phyloP scores from a whole-genome alignment of 176 grass and related monocot genomes.

The Calamus simplicifolius region DNA sequence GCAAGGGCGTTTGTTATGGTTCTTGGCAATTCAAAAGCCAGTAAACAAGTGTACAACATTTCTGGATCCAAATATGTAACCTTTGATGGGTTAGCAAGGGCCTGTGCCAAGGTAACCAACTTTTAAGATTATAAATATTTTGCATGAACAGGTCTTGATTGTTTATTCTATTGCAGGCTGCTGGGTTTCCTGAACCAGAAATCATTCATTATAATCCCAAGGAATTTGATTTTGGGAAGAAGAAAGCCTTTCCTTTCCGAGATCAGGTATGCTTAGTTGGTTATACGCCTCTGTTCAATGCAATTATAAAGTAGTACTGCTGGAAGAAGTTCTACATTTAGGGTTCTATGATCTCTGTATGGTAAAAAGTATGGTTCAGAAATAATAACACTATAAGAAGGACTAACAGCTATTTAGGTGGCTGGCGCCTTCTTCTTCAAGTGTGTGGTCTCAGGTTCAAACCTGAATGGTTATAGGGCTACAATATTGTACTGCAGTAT shows the following conservation, averaged over 20 bases:
- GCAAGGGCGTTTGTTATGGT: slow-evolving; percentile 52
- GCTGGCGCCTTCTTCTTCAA: too few relatives aligned
- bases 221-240: slow-evolving; percentile 95
- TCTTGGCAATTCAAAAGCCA: slow-evolving; percentile 81
- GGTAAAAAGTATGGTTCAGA: too few relatives aligned
- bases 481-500: too few relatives aligned
- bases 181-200: slow-evolving; percentile 82
- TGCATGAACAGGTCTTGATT: neutral
- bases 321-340: too few relatives aligned
- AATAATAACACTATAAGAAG: too few relatives aligned
- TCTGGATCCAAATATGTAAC: slow-evolving; percentile 90
- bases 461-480: too few relatives aligned
- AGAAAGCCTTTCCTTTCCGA: slow-evolving; percentile 92
- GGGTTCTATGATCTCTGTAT: too few relatives aligned
- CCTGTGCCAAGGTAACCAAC: slow-evolving; percentile 74
- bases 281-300: too few relatives aligned
- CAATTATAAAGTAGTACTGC: too few relatives aligned
- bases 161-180: slow-evolving; percentile 39
- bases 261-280: slow-evolving; percentile 52
- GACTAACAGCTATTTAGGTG: too few relatives aligned
- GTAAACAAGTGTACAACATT: slow-evolving; percentile 93
- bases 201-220: slow-evolving; percentile 86
- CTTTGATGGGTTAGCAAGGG: slow-evolving; percentile 83
- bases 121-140: neutral
- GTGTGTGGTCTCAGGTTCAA: too few relatives aligned